Base-by-base conservation (phyloP, 805 yeast species). In the Komagataella ulmi region DNA sequence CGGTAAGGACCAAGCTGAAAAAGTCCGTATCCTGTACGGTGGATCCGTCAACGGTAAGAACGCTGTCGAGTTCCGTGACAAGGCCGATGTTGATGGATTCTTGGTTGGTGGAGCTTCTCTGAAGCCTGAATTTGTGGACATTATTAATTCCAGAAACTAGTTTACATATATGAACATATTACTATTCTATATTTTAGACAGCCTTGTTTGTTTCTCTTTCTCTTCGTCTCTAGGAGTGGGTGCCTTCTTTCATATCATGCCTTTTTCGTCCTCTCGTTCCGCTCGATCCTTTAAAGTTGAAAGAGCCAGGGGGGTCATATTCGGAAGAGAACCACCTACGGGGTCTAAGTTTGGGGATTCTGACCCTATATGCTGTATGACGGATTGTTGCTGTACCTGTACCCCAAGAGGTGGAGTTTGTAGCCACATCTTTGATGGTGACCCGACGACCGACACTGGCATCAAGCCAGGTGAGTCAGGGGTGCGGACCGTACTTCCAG, bases 31-130 rank as follows among this genome's bases (percentile, higher is more conserved):
- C 80, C 76, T 93, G 69, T 93, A 93, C 80, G 99, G 99, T 73
- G 99, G 99, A 67, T 87, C 96, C 57, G 99, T 91, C 65, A 91
- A 88, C 72, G 98, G 96, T 70, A 80, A 81, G 76, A 93, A 91
- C 74, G 93, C 95, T 59, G 70, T 75, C 54, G 81, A 91, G 59
- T 90, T 93, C 82, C 88, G 83, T 76, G 93, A 82, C 74, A 88
- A 88, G 81, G 74, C 74, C 23, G 97, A 93, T 66, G 95, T 93
- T 58, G 99, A 93, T 67, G 99, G 99, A 51, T 93, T 90, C 91
- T 81, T 93, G 65, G 99, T 93, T 63, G 99, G 99, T 67, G 99
- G 99, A 76, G 99, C 99, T 66, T 88, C 95, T 48, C 81, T 93
- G 72, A 93, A 93, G 81, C 96, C 99, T 59, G 99, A 93, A 77